Percentiles rank a stretch among this genome's conserved stretches.
Evolutionary conservation across 192 early-diverging fungal genomes (phyloP).

Genomic region (Podila epigama): DNA sequence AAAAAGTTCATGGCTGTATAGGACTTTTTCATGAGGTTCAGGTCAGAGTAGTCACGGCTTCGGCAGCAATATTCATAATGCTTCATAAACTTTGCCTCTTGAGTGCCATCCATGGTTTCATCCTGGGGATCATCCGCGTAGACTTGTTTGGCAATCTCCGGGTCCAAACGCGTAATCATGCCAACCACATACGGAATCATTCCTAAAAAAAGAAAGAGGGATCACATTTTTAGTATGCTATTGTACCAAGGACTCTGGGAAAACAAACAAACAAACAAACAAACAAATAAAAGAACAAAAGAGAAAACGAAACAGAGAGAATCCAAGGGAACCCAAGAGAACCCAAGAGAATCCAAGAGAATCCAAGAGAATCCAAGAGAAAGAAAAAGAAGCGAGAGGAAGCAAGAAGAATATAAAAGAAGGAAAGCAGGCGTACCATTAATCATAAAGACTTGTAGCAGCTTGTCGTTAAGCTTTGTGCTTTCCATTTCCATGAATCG

Average conservation of each 20-base stretch:
- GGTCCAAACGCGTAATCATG: constrained; percentile 38
- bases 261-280: not conserved
- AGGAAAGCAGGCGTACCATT: constrained; percentile 9
- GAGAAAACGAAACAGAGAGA: no score
- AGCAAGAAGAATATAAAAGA: not conserved
- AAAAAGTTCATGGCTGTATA: constrained; percentile 49
- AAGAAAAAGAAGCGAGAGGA: not conserved
- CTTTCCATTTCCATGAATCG: constrained; percentile 41
- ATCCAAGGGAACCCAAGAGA: no score
- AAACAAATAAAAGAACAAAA: no score
- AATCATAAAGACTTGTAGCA: constrained; percentile 45
- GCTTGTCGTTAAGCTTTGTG: constrained; percentile 44
- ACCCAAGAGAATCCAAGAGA: no score
- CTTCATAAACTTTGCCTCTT: constrained; percentile 38
- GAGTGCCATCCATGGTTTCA: constrained; percentile 12
- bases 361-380: no score
- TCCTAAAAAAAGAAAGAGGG: constrained; percentile 2
- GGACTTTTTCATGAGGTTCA: constrained; percentile 45
- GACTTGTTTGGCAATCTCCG: constrained; percentile 25
- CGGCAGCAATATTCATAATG: constrained; percentile 18
- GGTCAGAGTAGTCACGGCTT: constrained; percentile 26
- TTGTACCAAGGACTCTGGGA: not conserved
- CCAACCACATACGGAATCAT: constrained; percentile 33
- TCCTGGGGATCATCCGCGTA: constrained; percentile 10
- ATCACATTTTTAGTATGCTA: no score